phyloP scores from a whole-genome alignment of 257 asterid species.

The Nemophila menziesii region DNA sequence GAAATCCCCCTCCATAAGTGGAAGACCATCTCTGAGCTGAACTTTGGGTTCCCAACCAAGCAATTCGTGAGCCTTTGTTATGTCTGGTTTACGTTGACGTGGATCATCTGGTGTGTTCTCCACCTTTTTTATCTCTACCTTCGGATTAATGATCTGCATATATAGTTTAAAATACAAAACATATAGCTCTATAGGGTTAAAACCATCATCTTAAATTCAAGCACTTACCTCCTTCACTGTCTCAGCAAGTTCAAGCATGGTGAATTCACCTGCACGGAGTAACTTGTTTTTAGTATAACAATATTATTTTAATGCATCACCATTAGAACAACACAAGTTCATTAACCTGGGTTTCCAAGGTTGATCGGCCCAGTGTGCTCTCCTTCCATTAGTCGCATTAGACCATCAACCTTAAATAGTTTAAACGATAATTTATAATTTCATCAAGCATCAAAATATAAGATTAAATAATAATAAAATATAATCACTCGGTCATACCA shows the following conservation, averaged over 20 bases:
- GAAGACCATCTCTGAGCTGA: slow-evolving; percentile 76
- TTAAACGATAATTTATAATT: background rate
- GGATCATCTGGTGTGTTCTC: slow-evolving; percentile 99
- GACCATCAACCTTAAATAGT: slow-evolving; percentile 73
- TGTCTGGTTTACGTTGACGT: slow-evolving; percentile 77
- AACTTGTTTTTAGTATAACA: background rate
- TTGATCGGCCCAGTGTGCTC: slow-evolving; percentile 78
- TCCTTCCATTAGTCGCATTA: slow-evolving; percentile 88
- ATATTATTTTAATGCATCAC: background rate
- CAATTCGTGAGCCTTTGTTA: slow-evolving; percentile 70
- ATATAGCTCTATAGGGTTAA: too few species aligned
- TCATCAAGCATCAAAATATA: background rate
- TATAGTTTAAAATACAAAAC: too few species aligned
- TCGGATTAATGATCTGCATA: slow-evolving; percentile 82
- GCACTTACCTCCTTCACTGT: slow-evolving; percentile 75
- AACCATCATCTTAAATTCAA: too few species aligned
- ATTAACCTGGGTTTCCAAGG: slow-evolving; percentile 97
- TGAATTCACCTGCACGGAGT: slow-evolving; percentile 66
- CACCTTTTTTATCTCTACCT: slow-evolving; percentile 57
- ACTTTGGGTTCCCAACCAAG: slow-evolving; percentile 87
- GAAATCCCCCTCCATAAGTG: slow-evolving; percentile 90
- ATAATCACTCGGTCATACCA: slow-evolving; percentile 61
- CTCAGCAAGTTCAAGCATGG: slow-evolving; percentile 93
- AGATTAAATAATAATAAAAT: too few species aligned
- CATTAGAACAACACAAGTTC: slow-evolving; percentile 1